Base-by-base conservation (phyloP, 768 basidiomycete genomes). In the Termitomyces sp. region DNA sequence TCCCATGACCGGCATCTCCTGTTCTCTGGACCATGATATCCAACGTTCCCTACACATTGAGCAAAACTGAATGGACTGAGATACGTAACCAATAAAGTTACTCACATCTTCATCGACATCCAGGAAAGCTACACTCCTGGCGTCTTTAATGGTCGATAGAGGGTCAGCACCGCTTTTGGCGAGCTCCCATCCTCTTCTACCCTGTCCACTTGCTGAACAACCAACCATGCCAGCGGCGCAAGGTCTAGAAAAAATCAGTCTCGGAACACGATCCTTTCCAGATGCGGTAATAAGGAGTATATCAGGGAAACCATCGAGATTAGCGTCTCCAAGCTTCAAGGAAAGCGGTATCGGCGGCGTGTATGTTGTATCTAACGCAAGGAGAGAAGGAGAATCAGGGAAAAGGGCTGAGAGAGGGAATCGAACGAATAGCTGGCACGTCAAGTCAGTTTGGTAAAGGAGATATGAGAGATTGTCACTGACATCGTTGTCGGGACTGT, bases 21-120 rank as follows among this genome's bases (percentile, higher is more conserved):
- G 86, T 84, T 42, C 97, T 76, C 66, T 96, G 94, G 0, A 98
- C 80, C 70, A 97, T 78, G n/a, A 99, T 83, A 71, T 99, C 97
- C 34, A 98, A 75, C 3, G 80, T 80, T 0, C 96, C 96, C 92
- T 98, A 64, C 16, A 16, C 34, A 55, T 12, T 16, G 22, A 15
- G 22, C n/a, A 64, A 24, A 8, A 33, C n/a, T 45, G 46, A 34
- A 22, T 42, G 39, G 31, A 48, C 12, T 53, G 20, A 53, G 45
- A 49, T 50, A 34, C 51, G 36, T 48, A 45, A 24, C 37, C 2
- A 51, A 39, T 44, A 33, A 31, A 45, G 37, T 13, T 18, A 79
- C 92, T 63, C 66, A 94, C 94, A 71, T 99, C 95, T 70, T 98
- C 97, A 64, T 98, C 96, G 69, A 98, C 77, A 71, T 99, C 97